Evolutionary conservation across 768 basidiomycete species (phyloP), one percentile per base, ranked within the genome.

Genomic region (Fibroporia radiculosa): DNA sequence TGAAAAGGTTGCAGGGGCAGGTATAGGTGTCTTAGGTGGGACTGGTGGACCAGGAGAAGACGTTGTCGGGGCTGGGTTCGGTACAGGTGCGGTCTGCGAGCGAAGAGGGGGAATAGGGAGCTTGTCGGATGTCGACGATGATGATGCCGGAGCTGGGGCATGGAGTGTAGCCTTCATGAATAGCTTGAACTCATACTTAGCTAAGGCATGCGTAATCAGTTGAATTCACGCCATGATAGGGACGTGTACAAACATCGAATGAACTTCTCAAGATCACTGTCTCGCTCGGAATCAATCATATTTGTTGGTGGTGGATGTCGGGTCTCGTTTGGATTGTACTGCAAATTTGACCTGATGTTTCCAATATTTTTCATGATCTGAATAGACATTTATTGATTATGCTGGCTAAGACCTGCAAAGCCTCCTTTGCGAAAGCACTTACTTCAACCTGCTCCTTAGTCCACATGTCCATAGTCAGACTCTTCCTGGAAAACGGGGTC

Each of bases 251-350:
- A 67, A 86, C 87, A 71, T 47, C 93, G 78, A 49, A 97, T 93
- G 66, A 80, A 96, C 57, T 78, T 81, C 62, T 97, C 93, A 34
- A 97, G 74, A 48, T 97, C 93, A 37, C 85, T 84, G 58, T 95
- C 91, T 24, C 92, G 73, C 55, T 87, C 86, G 1, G 74, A 70
- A 41, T 90, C 88, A 31, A 83, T 77, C 57, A 84, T 69, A 51
- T 83, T 84, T 3, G 88, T 75, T 0, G 91, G 90, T 0, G 90
- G 90, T 3, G 90, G 92, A 57, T 93, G 64, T 8, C 82, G 74
- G 20, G 72, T 56, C 61, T 95, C 91, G 58, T 95, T 80, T 2
- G 92, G 86, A 57, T 93, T 93, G 59, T 81, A 88, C 11, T 76
- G 66, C 0, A 71, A 65, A 53, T 97, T 97, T 3, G 87, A 87